Base-by-base conservation (phyloP, 768 basidiomycete genomes). In the Auriscalpium orientale region DNA sequence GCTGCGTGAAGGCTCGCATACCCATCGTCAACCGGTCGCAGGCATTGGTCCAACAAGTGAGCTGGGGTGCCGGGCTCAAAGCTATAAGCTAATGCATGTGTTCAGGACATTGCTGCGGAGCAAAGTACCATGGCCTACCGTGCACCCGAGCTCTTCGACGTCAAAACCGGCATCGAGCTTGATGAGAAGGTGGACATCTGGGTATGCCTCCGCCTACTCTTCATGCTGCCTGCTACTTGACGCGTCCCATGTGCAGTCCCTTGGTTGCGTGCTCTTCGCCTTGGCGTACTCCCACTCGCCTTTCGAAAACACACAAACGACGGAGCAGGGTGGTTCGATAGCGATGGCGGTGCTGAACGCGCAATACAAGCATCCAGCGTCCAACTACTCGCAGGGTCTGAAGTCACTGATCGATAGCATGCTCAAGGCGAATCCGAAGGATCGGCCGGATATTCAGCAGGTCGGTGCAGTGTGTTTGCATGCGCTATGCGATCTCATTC, bases 91-190 rank as follows among this genome's bases (percentile, higher is more conserved):
- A 4, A 28, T 28, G 28, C 28, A 7, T 1, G 3, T 7, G 43
- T 3, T 56, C 13, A 90, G 82, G 97, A 99, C 68, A 84, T 95
- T 60, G 97, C 97, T 3, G 93, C 92, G 16, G 97, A 99, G 70
- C 95, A 95, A 70, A 95, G 93, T 62, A 93, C 94, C 12, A 98
- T 99, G 97, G 91, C 97, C 0, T 99, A 95, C 65, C 85, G 97
- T 18, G 95, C 97, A 2, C 97, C 97, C 0, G 97, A 99, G 66
- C 76, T 99, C 20, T 99, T 98, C 67, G 97, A 99, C 64, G 95
- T 97, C 55, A 95, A 95, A 68, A 98, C 94, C 5, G 91, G 91
- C 21, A 74, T 80, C 43, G 82, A 76, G 1, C 72, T 98, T 8
- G 91, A 97, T 63, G 95, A 98, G 73, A 95, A 93, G 66, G 94